Conservation (phyloP, 768 basidiomycete genomes). For the Pleurotus platypus region DNA sequence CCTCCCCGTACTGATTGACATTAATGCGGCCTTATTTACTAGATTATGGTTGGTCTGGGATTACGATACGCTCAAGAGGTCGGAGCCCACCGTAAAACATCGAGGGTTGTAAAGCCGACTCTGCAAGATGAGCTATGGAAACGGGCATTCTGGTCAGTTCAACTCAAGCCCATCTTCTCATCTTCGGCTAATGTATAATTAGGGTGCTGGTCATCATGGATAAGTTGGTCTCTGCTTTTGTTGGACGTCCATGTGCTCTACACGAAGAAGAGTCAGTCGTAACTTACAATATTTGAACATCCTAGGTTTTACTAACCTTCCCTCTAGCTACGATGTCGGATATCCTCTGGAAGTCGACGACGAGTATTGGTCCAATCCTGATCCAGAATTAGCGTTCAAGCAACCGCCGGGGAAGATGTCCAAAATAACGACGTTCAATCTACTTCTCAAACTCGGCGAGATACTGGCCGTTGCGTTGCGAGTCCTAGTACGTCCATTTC, state of each 20-base stretch:
- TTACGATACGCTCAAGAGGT: constrained; percentile 59
- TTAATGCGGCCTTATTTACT: constrained; percentile 17
- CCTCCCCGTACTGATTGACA: too few species aligned
- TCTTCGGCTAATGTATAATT: not conserved
- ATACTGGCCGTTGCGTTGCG: constrained; percentile 48
- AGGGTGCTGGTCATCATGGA: constrained; percentile 19
- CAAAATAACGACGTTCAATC: constrained; percentile 39
- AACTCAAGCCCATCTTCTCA: not conserved
- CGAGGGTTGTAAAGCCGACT: constrained; percentile 23
- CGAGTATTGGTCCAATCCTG: constrained; percentile 55
- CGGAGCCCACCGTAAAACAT: constrained; percentile 45
- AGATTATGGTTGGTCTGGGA: constrained; percentile 52
- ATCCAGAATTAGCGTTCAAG: constrained; percentile 39
- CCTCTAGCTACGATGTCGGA: constrained; percentile 53
- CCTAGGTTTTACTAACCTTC: not conserved
- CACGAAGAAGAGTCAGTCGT: constrained; percentile 55
- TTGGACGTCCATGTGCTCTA: constrained; percentile 57
- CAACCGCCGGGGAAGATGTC: constrained; percentile 53
- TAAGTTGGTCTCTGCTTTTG: constrained; percentile 23
- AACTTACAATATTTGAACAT: not conserved
- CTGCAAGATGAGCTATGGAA: constrained; percentile 62
- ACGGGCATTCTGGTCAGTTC: constrained; percentile 40
- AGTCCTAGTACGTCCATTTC: constrained; percentile 42
- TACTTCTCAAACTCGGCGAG: constrained; percentile 41
- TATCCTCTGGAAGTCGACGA: constrained; percentile 64